Evolutionary conservation across 2,329 filamentous ascomycete species (phyloP).

Genomic region (Magnaporthiopsis incrustans): DNA sequence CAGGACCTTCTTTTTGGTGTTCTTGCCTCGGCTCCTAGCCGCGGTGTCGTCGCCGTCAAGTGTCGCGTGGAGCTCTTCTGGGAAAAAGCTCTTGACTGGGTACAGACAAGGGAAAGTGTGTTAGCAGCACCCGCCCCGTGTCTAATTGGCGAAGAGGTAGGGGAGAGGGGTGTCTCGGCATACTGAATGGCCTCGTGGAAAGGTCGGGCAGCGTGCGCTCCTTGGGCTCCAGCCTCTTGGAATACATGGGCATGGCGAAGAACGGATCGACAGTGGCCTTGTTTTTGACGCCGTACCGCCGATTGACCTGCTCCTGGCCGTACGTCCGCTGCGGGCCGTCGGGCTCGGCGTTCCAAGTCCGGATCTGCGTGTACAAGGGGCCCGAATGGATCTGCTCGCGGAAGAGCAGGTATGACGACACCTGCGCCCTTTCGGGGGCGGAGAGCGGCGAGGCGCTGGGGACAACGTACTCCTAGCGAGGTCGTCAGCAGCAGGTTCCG

Average conservation of each 20-base stretch:
- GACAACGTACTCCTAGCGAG: conserved; percentile 38
- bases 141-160: background rate
- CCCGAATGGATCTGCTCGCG: conserved; percentile 48
- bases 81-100: conserved; percentile 39
- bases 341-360: conserved; percentile 32
- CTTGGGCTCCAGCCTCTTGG: conserved; percentile 42
- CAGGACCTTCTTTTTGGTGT: conserved; percentile 30
- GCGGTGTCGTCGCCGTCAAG: conserved; percentile 39
- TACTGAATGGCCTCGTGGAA: conserved; percentile 36
- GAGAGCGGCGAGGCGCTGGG: conserved; percentile 36
- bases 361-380: conserved; percentile 49
- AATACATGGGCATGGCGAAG: conserved; percentile 50
- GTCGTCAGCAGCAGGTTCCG: background rate
- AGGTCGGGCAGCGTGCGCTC: conserved; percentile 48
- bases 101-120: background rate
- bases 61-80: conserved; percentile 45
- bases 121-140: background rate
- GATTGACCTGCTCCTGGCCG: conserved; percentile 51
- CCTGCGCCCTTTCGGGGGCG: conserved; percentile 34
- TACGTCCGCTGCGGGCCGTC: conserved; percentile 33
- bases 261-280: conserved; percentile 51
- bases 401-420: conserved; percentile 46
- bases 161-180: conserved; percentile 9
- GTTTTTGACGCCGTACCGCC: conserved; percentile 45
- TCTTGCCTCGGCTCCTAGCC: conserved; percentile 20